Percentiles rank a stretch among this genome's conserved stretches.
phyloP scores from a whole-genome alignment of 352 stramenopile species.

The Thalassiosira livingstoniorum region DNA sequence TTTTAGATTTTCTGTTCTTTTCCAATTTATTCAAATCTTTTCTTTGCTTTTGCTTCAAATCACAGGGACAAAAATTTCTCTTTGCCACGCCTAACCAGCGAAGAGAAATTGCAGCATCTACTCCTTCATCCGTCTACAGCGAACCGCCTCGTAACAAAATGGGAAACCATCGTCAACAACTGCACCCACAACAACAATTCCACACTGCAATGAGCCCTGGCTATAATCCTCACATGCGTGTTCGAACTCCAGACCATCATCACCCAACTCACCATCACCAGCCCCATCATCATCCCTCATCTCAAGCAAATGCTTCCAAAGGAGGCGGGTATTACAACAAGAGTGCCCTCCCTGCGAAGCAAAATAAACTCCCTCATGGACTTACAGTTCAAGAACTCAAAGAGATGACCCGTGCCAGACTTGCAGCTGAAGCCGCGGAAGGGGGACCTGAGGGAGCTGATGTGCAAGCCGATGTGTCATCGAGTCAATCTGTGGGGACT shows the following conservation, averaged over 20 bases:
- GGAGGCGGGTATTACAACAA: background rate
- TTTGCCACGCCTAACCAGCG: conserved; percentile 42
- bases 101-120: conserved; percentile 27
- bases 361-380: conserved; percentile 76
- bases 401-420: conserved; percentile 84
- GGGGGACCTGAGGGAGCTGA: background rate
- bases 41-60: conserved; percentile 11
- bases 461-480: conserved; percentile 6
- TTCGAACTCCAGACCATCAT: conserved; percentile 3
- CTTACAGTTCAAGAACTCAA: conserved; percentile 85
- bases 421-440: conserved; percentile 71
- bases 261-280: background rate
- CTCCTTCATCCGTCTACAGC: conserved; percentile 43
- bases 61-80: conserved; percentile 42
- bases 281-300: conserved; percentile 22
- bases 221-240: conserved; percentile 5
- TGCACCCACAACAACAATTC: background rate
- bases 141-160: conserved; percentile 39
- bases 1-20: background rate
- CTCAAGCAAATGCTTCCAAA: conserved; percentile 11
- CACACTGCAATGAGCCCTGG: conserved; percentile 19
- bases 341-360: background rate
- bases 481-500: conserved; percentile 30
- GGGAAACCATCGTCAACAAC: background rate
- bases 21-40: conserved; percentile 5